These are phyloP conservation scores for Neopestalotiopsis sp. DNA, from an alignment of 2,329 filamentous ascomycete species.

Conservation along the genomic window DNA sequence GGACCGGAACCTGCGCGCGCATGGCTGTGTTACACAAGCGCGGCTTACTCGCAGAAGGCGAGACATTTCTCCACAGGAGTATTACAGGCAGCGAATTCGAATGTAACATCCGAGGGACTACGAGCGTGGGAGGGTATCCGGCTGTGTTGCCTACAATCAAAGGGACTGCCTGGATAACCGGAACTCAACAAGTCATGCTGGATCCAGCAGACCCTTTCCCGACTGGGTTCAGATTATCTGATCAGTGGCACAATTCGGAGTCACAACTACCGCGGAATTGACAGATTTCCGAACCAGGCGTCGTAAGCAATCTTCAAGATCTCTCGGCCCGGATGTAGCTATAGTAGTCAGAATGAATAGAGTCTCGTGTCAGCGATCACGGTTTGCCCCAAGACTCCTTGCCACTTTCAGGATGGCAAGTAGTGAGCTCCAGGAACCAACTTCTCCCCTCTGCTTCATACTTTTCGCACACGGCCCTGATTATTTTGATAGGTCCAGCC, in stretches of 20 bases:
- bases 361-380: no score
- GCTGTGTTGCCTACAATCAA: constrained; percentile 47
- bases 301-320: no score
- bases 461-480: no score
- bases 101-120: constrained; percentile 40
- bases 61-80: constrained; percentile 44
- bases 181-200: constrained; percentile 47
- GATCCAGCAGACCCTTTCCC: constrained; percentile 50
- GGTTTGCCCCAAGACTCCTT: no score
- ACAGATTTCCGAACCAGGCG: no score
- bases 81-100: constrained; percentile 49
- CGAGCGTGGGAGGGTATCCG: constrained; percentile 42
- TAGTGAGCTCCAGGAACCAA: no score
- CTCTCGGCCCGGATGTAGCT: no score
- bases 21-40: constrained; percentile 48
- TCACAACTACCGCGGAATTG: no score
- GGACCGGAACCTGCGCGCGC: constrained; percentile 48
- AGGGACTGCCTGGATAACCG: constrained; percentile 50
- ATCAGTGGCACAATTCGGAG: constrained; percentile 8
- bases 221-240: constrained; percentile 39
- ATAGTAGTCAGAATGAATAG: no score
- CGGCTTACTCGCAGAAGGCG: constrained; percentile 40
- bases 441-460: no score
- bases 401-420: no score
- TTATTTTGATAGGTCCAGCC: no score